Conservation (phyloP, 306 rosid species). For the Ormosia semicastrata region DNA sequence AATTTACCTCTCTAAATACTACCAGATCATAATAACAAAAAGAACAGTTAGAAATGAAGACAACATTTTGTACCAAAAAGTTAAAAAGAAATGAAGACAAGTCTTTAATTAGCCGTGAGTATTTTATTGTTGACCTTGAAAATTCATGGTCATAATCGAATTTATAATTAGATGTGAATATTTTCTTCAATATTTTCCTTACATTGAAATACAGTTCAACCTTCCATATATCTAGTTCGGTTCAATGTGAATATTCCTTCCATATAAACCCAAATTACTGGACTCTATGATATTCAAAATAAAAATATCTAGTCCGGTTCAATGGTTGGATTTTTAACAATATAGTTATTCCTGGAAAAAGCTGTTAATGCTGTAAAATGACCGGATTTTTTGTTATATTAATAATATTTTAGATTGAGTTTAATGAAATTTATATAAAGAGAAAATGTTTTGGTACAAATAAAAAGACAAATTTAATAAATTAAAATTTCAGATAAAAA, state of each 20-base stretch:
- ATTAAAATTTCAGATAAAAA: too few species aligned
- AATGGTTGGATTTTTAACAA: background rate
- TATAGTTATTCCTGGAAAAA: background rate
- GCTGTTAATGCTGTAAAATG: background rate
- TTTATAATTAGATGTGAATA: background rate
- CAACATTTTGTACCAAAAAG: too few species aligned
- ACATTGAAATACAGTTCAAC: background rate
- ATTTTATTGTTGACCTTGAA: background rate
- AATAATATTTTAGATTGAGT: too few species aligned
- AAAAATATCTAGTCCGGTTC: background rate
- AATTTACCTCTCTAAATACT: too few species aligned
- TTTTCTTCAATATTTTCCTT: background rate
- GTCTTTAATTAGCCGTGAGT: background rate
- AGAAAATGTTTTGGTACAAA: too few species aligned
- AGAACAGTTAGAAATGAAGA: too few species aligned
- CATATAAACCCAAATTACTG: too few species aligned
- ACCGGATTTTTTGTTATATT: background rate
- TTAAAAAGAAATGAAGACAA: too few species aligned
- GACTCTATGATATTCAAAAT: background rate
- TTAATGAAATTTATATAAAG: too few species aligned
- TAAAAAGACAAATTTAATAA: too few species aligned
- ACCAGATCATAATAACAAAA: too few species aligned
- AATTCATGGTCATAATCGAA: background rate
- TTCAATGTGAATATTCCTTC: too few species aligned
- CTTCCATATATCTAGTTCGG: background rate